Conservation (phyloP, 2,329 filamentous ascomycete genomes). For the Ascochyta koolunga region DNA sequence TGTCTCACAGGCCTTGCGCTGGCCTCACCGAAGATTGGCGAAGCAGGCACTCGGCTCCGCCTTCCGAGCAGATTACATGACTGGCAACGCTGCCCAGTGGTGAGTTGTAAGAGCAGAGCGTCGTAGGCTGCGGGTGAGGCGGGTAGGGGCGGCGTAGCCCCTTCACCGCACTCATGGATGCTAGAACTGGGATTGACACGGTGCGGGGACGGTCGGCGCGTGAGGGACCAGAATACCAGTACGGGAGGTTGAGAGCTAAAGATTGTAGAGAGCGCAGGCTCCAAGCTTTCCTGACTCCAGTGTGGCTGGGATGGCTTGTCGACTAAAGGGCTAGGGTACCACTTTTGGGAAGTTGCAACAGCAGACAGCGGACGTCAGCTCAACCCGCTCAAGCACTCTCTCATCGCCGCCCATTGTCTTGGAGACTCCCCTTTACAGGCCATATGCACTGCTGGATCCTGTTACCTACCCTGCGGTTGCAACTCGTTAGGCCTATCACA, state of each 20-base stretch:
- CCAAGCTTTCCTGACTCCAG: constrained; percentile 10
- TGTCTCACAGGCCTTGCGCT: not conserved
- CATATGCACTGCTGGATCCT: not conserved
- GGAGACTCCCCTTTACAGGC: not conserved
- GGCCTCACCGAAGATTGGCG: too few relatives aligned
- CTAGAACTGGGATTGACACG: not conserved
- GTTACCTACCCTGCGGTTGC: not conserved
- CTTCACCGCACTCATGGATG: not conserved
- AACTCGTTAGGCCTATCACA: not conserved
- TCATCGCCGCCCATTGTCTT: not conserved
- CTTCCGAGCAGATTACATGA: too few relatives aligned
- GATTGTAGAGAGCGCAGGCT: not conserved
- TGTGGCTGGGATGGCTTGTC: constrained; percentile 26
- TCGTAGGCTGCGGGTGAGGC: not conserved
- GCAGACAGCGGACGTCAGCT: constrained; percentile 7
- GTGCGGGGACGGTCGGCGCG: too few relatives aligned
- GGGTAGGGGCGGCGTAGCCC: not conserved
- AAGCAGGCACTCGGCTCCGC: too few relatives aligned
- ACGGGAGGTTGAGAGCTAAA: not conserved
- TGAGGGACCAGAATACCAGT: not conserved
- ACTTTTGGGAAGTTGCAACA: constrained; percentile 16
- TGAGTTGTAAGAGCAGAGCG: too few relatives aligned
- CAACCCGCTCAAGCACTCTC: constrained; percentile 8
- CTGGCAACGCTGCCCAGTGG: too few relatives aligned
- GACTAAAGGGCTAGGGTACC: constrained; percentile 34